Base-by-base conservation (phyloP, 2,329 filamentous ascomycete species). In the Gyromitra esculenta region DNA sequence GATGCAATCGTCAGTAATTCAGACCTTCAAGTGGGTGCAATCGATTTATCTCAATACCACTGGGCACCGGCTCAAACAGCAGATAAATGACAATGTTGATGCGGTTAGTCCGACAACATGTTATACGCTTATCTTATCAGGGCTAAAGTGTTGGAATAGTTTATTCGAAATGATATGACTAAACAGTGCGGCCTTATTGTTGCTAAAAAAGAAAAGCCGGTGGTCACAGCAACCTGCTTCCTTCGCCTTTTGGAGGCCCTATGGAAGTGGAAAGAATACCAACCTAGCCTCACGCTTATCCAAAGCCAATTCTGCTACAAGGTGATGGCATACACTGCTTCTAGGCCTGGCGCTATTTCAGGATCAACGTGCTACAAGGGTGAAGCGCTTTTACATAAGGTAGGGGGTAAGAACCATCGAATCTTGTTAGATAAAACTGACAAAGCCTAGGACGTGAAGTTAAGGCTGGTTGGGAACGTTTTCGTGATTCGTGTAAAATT, bases 241-340 rank as follows among this genome's bases (percentile, higher is more conserved):
- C 5, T 67, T 45, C 35, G 35, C 6, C 11, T 67, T 43, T 5
- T 67, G 2, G 25, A 57, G 9, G 64, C 50, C 6, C 13, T 57
- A 3, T 62, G 66, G 54, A 59, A 37, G 54, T 59, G 37, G 9
- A 45, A 37, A 11, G 9, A 60, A 2, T 50, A 69, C 35, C 18
- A 18, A 1, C 66, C 54, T 37, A 31, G 25, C 21, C 41, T 18
- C 18, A 4, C n/a, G 11, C 5, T 69, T 5, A 6, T 39, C 1
- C 66, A 69, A 60, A 7, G 9, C 41, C 6, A 37, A 39, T 69
- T 69, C 13, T 21, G 7, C 1, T 37, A 5, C 0, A 69, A 69
- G n/a, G 4, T 62, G 5, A 25, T 50, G 41, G 54, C 66, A 60
- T 62, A 69, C 15, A 69, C 66, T 39, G 54, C 54, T n/a, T 59